Evolutionary conservation across 2,329 filamentous ascomycete genomes (phyloP), one percentile per base, ranked within the genome.

Genomic region (Neopestalotiopsis sp.): DNA sequence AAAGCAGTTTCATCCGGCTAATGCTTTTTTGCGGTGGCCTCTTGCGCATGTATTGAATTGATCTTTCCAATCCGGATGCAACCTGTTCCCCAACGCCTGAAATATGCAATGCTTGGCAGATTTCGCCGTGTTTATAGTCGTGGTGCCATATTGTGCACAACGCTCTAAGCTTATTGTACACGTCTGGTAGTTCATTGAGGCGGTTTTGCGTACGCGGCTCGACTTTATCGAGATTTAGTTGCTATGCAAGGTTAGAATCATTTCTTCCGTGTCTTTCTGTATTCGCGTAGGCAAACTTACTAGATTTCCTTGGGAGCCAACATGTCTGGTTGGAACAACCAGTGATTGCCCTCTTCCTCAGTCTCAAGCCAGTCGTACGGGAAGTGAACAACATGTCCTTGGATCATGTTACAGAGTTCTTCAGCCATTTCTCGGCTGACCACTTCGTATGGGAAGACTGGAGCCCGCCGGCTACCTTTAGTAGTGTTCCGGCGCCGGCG

Each of bases 261-360:
- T 56, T 28, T 14, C 2, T 45, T 20, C 20, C n/a, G 9, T 28
- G 7, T 9, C 6, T 24, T 30, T 53, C 67, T 12, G 30, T 30
- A 28, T 34, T 58, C 24, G 28, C 32, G 58, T 30, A 34, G 32
- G 40, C 49, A 17, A 13, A 87, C 92, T 91, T 86, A 94, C 93
- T 99, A 99, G 76, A 99, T 98, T 83, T 98, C 94, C 81, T 99
- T 86, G 68, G 96, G 96, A 75, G 96, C 97, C 78, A 99, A 91
- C 80, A 97, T 92, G 80, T 99, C 96, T 68, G 98, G 94, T 77
- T 95, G 94, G 82, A 97, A 98, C 71, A 98, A 88, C 96, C 96
- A 99, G 78, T 98, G 97, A 68, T 94, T 94, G 73, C 94, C 95
- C 76, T 91, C 90, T 84, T 98, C 96, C 82, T 98, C 96, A 68